Evolutionary conservation across 371 early-diverging fungal genomes (phyloP).

Genomic region (Rhizomucor miehei): DNA sequence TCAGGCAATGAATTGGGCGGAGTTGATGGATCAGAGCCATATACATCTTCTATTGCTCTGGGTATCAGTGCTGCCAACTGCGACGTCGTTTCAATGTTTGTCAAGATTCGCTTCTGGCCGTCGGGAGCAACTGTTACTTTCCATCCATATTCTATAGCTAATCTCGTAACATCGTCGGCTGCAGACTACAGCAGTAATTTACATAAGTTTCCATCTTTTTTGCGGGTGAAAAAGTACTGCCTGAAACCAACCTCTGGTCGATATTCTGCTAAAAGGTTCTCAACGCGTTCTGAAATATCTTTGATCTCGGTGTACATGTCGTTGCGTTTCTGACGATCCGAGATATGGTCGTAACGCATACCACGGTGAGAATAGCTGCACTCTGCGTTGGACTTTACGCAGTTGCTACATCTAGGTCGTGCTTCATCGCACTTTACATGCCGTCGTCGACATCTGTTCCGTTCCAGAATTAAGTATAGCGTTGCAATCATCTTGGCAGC

Average conservation of each 20-base stretch:
- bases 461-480: no score
- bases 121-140: slow-evolving; percentile 12
- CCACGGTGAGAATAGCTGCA: slow-evolving; percentile 23
- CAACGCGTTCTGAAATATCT: slow-evolving; percentile 21
- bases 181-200: slow-evolving; percentile 7
- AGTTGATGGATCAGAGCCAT: slow-evolving; percentile 3
- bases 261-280: slow-evolving; percentile 9
- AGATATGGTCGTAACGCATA: slow-evolving; percentile 25
- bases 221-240: background rate
- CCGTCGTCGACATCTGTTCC: slow-evolving; percentile 23
- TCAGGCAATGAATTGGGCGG: no score
- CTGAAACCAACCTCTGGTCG: slow-evolving; percentile 10
- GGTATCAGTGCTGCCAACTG: slow-evolving; percentile 21
- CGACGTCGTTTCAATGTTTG: slow-evolving; percentile 18
- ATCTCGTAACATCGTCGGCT: slow-evolving; percentile 18
- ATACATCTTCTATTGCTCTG: slow-evolving; percentile 16
- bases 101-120: slow-evolving; percentile 19
- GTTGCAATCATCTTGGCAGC: no score
- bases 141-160: slow-evolving; percentile 23
- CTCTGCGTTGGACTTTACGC: slow-evolving; percentile 17
- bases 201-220: background rate
- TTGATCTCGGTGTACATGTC: slow-evolving; percentile 26
- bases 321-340: slow-evolving; percentile 18
- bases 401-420: slow-evolving; percentile 20
- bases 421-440: slow-evolving; percentile 26